Evolutionary conservation across 2,329 filamentous ascomycete genomes (phyloP).

Genomic region (Aspergillus pseudonomiae): DNA sequence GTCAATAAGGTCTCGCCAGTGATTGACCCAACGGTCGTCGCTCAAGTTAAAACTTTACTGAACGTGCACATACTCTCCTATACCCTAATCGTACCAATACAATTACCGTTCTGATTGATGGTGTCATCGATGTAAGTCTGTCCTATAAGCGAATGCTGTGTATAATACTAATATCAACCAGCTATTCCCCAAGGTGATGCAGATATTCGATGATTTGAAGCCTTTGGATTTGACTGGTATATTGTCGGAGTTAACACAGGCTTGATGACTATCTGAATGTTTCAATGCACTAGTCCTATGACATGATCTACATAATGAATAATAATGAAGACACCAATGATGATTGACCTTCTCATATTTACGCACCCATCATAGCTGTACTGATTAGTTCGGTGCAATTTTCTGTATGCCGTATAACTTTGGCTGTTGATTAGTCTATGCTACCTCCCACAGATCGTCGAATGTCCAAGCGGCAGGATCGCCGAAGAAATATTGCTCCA

Average conservation of each 20-base stretch:
- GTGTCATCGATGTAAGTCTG: not conserved
- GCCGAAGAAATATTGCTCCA: not conserved
- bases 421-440: not conserved
- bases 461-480: not conserved
- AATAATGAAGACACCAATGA: accelerated
- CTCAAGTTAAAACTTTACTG: not conserved
- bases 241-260: not conserved
- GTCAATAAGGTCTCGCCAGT: not conserved
- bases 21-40: not conserved
- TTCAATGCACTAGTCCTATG: not conserved
- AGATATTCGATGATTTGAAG: not conserved
- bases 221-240: not conserved
- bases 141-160: accelerated
- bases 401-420: too few species aligned
- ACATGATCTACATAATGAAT: not conserved
- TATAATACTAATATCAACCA: not conserved
- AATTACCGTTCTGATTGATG: accelerated
- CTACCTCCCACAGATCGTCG: not conserved
- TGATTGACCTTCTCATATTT: accelerated
- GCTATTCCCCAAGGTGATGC: not conserved
- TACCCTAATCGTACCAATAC: not conserved
- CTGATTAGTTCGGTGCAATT: too few species aligned
- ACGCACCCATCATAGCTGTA: too few species aligned
- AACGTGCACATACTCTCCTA: not conserved
- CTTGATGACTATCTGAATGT: too few species aligned